Conservation (phyloP, 352 stramenopile genomes). For the Globisporangium emineosum region DNA sequence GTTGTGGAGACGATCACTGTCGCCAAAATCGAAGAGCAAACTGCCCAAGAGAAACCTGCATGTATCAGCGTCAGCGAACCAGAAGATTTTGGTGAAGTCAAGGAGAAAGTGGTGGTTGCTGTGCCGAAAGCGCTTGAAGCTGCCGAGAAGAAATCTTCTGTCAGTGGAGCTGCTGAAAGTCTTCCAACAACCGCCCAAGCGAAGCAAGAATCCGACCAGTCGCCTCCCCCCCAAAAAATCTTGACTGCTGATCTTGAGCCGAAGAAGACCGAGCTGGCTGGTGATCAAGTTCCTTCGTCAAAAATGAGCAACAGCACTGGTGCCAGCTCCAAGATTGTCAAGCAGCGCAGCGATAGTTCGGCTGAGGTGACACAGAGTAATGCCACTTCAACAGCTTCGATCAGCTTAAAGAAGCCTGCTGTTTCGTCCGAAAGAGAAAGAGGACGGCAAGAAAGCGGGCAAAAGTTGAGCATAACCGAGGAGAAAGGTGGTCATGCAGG, state of each 20-base stretch:
- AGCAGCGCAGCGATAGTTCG: background rate
- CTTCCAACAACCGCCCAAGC: background rate
- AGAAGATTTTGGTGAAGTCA: background rate
- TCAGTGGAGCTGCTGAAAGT: background rate
- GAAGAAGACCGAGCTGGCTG: background rate
- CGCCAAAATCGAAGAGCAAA: background rate
- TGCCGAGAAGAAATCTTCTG: background rate
- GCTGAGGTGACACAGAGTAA: background rate
- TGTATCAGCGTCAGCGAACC: background rate
- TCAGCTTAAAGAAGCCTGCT: background rate
- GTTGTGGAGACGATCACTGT: background rate
- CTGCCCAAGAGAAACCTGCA: background rate
- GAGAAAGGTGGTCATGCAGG: constrained; percentile 29
- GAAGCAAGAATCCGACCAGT: background rate
- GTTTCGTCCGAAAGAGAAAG: background rate
- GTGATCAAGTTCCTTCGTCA: background rate
- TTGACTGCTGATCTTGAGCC: background rate
- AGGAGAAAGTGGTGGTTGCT: background rate
- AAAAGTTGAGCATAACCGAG: constrained; percentile 14
- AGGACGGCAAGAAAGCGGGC: background rate
- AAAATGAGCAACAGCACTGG: background rate
- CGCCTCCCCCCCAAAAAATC: background rate
- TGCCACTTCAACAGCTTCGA: background rate
- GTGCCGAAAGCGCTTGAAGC: background rate
- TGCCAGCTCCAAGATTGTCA: background rate